Evolutionary conservation across 106 monocot genomes (phyloP), one percentile per base, ranked within the genome.

Genomic region (Dendrobium nobile): DNA sequence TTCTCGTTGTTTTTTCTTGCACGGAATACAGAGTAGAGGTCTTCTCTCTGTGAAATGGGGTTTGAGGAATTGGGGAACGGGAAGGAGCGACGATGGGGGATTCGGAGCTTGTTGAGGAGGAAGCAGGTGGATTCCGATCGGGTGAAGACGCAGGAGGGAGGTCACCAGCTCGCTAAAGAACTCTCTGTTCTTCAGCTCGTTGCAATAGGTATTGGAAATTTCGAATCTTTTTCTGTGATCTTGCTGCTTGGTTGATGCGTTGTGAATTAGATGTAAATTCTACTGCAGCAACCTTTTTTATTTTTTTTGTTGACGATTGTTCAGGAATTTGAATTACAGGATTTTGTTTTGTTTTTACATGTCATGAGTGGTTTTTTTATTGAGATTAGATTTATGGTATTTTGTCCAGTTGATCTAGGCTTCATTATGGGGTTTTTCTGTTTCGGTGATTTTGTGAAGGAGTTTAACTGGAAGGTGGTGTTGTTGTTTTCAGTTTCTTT

Each of bases 101-200:
- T 95, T 45, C 77, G 86, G 79, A 86, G 84, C 56, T 81, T 97
- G 90, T 80, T 89, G 84, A 86, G 97, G 78, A 90, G 97, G 85
- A 97, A 97, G 81, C 92, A 91, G 82, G 90, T 89, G 59, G 94
- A 94, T 80, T 94, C 94, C 8, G 80, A 89, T 47, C 79, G 87
- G 77, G 78, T n/a, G 15, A 55, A 54, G 9, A 73, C 78, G 15
- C 87, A 37, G 42, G 82, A 41, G 13, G 82, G 77, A 3, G 84
- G 79, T 19, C 82, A 76, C 31, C 80, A 83, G 84, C 95, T 95
- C 22, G 87, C 92, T 17, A 92, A 90, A 87, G 88, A 86, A n/a
- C 80, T 95, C 18, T 95, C 95, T 74, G 75, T 95, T 73, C 24
- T 80, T 22, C 87, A 92, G 65, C 92, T 95, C 73, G 81, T 95